A percentile compares a stretch with the other conserved stretches of the same genome.
Evolutionary conservation across 163 green algal genomes (phyloP).

Genomic region (Scenedesmus sp.): DNA sequence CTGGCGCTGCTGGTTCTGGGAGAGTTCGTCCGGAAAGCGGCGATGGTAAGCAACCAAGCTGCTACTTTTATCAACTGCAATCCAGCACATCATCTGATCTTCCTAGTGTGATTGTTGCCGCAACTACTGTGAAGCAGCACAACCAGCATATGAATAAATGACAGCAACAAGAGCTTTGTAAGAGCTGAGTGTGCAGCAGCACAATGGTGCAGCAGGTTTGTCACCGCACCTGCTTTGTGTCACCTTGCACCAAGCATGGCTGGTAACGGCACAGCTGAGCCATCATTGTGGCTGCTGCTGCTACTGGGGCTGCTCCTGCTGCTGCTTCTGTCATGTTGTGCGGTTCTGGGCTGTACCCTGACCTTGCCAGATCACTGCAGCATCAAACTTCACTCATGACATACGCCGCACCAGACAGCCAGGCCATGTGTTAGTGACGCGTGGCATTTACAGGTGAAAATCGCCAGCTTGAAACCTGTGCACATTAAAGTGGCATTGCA

Average conservation of each 20-base stretch:
- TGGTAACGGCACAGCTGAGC: too few species aligned
- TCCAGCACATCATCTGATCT: too few species aligned
- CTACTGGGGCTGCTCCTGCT: too few species aligned
- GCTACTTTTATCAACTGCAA: background rate
- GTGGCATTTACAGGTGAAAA: constrained; percentile 83
- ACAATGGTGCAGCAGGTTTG: background rate
- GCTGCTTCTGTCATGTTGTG: background rate
- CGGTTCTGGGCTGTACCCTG: background rate
- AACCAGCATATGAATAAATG: background rate
- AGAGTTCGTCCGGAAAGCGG: constrained; percentile 80
- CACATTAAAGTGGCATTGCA: too few species aligned
- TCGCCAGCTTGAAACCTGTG: too few species aligned
- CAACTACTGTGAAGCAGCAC: background rate
- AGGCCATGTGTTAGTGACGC: constrained; percentile 74
- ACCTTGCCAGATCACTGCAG: constrained; percentile 73
- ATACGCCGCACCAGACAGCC: constrained; percentile 57
- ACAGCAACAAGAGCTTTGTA: too few species aligned
- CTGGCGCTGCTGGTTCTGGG: constrained; percentile 72
- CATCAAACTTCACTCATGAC: constrained; percentile 84
- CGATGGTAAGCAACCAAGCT: constrained; percentile 70
- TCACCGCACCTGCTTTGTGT: too few species aligned
- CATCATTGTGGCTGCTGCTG: background rate
- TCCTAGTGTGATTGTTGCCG: too few species aligned
- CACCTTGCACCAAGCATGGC: too few species aligned
- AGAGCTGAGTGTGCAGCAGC: too few species aligned